Conservation (phyloP, 495 filamentous ascomycete genomes). For the Penicillium riverlandense region DNA sequence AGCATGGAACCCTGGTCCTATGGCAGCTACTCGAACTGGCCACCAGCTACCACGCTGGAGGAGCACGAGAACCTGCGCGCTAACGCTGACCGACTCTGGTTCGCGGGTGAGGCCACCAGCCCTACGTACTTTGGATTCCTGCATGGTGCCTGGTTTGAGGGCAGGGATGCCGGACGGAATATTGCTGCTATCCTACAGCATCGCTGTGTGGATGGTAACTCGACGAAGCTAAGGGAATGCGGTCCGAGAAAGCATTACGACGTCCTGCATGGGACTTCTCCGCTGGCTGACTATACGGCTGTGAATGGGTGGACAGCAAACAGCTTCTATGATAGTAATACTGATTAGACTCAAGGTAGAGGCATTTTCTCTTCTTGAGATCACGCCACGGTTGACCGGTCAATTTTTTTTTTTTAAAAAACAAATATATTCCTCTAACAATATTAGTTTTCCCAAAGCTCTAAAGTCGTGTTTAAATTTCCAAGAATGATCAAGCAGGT, state of each 20-base stretch:
- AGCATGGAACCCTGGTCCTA: conserved; percentile 57
- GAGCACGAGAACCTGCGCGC: conserved; percentile 68
- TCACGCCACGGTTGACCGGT: not conserved
- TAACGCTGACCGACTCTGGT: conserved; percentile 59
- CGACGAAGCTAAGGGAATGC: conserved; percentile 2
- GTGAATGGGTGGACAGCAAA: conserved; percentile 7
- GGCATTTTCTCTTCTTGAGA: not conserved
- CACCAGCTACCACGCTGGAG: conserved; percentile 55
- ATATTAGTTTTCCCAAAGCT: too few relatives aligned
- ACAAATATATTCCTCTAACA: too few relatives aligned
- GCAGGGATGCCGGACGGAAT: conserved; percentile 42
- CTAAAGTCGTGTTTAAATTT: too few relatives aligned
- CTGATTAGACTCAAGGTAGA: conserved; percentile 1
- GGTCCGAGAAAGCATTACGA: conserved; percentile 6
- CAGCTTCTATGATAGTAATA: conserved; percentile 9
- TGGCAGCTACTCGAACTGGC: conserved; percentile 72
- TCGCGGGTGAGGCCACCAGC: conserved; percentile 67
- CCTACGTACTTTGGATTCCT: conserved; percentile 65
- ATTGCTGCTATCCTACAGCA: conserved; percentile 33
- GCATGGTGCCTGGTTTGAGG: conserved; percentile 62
- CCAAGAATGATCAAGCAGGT: conserved; percentile 2
- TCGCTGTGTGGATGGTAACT: conserved; percentile 1
- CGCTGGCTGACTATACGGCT: conserved; percentile 1
- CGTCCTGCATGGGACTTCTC: conserved; percentile 2
- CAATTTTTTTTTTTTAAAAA: too few relatives aligned